Conservation (phyloP, 1,284 basidiomycete species). For the Prillingera fragicola region DNA sequence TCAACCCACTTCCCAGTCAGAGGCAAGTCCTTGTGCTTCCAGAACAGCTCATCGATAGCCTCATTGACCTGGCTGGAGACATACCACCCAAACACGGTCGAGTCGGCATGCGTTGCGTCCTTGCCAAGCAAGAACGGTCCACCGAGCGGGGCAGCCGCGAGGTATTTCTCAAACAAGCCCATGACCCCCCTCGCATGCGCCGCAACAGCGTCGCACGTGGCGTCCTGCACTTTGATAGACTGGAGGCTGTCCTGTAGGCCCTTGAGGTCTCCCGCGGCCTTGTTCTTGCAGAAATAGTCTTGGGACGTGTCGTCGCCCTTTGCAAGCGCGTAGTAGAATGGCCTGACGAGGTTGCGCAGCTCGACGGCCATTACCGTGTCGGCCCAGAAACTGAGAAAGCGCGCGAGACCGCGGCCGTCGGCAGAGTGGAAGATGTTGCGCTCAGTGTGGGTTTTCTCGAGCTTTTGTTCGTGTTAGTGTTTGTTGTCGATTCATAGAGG, state of each 20-base stretch:
- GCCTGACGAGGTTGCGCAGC: neutral
- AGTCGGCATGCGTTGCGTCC: constrained; percentile 17
- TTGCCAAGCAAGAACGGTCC: constrained; percentile 8
- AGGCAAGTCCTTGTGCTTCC: constrained; percentile 14
- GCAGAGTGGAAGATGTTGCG: neutral
- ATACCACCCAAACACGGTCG: constrained; percentile 20
- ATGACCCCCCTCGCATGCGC: neutral
- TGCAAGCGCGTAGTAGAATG: too few relatives aligned
- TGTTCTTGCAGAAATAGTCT: too few relatives aligned
- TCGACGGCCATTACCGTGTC: neutral
- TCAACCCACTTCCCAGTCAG: constrained; percentile 15
- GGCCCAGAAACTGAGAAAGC: neutral
- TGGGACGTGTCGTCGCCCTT: too few relatives aligned
- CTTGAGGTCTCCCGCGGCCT: too few relatives aligned
- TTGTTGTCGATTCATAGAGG: neutral
- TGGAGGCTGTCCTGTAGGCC: too few relatives aligned
- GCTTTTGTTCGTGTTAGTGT: neutral
- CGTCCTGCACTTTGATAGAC: too few relatives aligned
- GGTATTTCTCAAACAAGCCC: neutral
- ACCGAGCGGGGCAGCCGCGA: neutral
- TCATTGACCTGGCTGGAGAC: constrained; percentile 9
- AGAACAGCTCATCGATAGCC: constrained; percentile 5
- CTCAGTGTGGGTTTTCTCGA: constrained; percentile 1
- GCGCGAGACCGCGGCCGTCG: neutral
- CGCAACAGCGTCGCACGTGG: too few relatives aligned